Percentiles rank a stretch among this genome's conserved stretches.
These are phyloP conservation scores for Auricularia auricula-judae DNA, from an alignment of 768 basidiomycete species.

Conservation along the genomic window DNA sequence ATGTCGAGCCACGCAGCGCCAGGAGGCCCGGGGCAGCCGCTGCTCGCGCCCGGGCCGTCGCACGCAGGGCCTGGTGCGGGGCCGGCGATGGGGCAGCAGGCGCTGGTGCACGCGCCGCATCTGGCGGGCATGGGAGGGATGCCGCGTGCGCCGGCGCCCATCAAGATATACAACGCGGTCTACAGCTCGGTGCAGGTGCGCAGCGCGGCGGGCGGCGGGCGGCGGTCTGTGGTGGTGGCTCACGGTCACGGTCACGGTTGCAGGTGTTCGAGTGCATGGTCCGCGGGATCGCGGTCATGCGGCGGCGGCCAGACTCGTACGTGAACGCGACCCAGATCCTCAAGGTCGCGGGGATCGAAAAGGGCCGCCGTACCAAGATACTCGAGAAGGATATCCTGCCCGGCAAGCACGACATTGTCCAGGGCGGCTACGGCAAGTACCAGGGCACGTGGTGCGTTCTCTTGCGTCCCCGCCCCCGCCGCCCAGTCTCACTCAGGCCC, in stretches of 20 bases:
- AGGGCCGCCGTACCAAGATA: slow-evolving; percentile 92
- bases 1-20: slow-evolving; percentile 23
- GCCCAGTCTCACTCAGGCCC: neutral
- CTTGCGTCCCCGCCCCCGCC: neutral
- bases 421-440: slow-evolving; percentile 98
- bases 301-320: slow-evolving; percentile 84
- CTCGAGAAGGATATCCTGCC: slow-evolving; percentile 93
- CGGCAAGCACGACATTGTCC: slow-evolving; percentile 95
- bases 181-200: slow-evolving; percentile 79
- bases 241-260: slow-evolving; percentile 7
- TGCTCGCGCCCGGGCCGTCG: slow-evolving; percentile 16
- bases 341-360: slow-evolving; percentile 97
- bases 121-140: neutral
- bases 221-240: neutral
- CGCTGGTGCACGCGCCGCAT: no score
- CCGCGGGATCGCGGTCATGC: slow-evolving; percentile 97
- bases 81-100: neutral
- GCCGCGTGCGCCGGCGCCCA: slow-evolving; percentile 28
- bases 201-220: neutral
- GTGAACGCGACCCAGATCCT: slow-evolving; percentile 99
- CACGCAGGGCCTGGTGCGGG: slow-evolving; percentile 11
- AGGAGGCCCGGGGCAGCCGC: slow-evolving; percentile 2
- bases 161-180: slow-evolving; percentile 89
- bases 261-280: slow-evolving; percentile 98
- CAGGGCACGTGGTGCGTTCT: slow-evolving; percentile 85